Conservation (phyloP, 345 rosid genomes). For the Salix brachista region DNA sequence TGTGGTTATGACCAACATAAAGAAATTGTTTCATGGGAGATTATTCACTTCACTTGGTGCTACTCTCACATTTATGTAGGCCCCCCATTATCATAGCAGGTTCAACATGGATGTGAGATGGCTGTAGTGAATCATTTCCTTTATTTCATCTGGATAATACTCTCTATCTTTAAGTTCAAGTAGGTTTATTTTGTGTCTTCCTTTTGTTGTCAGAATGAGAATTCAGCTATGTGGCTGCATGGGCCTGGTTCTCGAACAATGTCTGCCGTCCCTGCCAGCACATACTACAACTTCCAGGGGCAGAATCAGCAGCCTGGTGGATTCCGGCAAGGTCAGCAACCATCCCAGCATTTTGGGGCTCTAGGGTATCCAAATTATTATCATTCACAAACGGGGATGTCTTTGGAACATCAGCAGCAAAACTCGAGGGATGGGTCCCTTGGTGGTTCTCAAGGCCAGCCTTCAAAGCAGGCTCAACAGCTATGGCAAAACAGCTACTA, state of each 20-base stretch:
- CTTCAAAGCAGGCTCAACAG: slow-evolving; percentile 82
- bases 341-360: slow-evolving; percentile 78
- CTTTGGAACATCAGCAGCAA: slow-evolving; percentile 88
- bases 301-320: slow-evolving; percentile 79
- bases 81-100: neutral
- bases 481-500: slow-evolving; percentile 93
- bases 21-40: neutral
- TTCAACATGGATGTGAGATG: neutral
- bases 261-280: slow-evolving; percentile 65
- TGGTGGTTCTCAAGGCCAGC: slow-evolving; percentile 67
- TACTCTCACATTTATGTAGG: neutral
- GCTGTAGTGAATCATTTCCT: neutral
- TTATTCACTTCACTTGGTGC: neutral
- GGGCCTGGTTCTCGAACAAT: slow-evolving; percentile 75
- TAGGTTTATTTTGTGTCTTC: neutral
- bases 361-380: slow-evolving; percentile 82
- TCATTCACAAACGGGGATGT: slow-evolving; percentile 71
- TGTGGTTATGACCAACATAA: neutral
- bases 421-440: slow-evolving; percentile 69
- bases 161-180: neutral
- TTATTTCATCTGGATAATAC: neutral
- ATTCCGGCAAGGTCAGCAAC: slow-evolving; percentile 82
- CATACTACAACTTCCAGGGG: slow-evolving; percentile 84
- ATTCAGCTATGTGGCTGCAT: slow-evolving; percentile 80
- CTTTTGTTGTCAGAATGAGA: slow-evolving; percentile 57